Base-by-base conservation (phyloP, 2,329 filamentous ascomycete genomes). In the Aschersonia sp. region DNA sequence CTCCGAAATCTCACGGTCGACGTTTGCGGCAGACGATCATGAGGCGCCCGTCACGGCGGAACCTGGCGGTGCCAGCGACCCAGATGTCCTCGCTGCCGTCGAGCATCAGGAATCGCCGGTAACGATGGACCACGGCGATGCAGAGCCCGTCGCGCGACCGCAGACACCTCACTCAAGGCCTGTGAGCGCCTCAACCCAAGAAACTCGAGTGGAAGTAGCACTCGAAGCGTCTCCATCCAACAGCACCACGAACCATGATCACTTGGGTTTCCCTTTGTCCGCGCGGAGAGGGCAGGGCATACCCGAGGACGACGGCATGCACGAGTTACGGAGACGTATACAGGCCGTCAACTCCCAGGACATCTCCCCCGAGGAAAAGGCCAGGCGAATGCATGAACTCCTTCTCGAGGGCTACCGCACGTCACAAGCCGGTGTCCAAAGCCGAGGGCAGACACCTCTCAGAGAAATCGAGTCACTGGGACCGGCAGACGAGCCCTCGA, bases 301-400 rank as follows among this genome's bases (percentile, higher is more conserved):
- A 41, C 85, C 85, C 1, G 86, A 83, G 58, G 83, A 90, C 58
- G 86, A 92, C 68, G 86, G 86, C 43, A 89, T 87, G 81, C 70
- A 75, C 14, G 63, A 67, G 47, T 63, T 90, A 55, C 73, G 86
- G 56, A 72, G 68, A 53, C 78, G 77, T 52, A 87, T 92, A 53
- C 72, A 83, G 50, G 69, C 68, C 29, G 83, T 90, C 51, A 83
- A 87, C 59, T 69, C 74, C 30, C 71, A 72, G 54, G 69, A 78
- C 30, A 69, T 81, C 44, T 63, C 74, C 4, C 69, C 72, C 42
- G 60, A 70, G 6, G 79, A 86, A 50, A 88, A 88, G 63, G 85
- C 85, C 30, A 75, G 71, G 50, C 67, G 82, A 56, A 80, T 90
- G 63, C 86, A 90, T 60, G 70, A 74, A 43, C 62, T 85, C 48